Base-by-base conservation (phyloP, 495 filamentous ascomycete species). In the Talaromyces proteolyticus region DNA sequence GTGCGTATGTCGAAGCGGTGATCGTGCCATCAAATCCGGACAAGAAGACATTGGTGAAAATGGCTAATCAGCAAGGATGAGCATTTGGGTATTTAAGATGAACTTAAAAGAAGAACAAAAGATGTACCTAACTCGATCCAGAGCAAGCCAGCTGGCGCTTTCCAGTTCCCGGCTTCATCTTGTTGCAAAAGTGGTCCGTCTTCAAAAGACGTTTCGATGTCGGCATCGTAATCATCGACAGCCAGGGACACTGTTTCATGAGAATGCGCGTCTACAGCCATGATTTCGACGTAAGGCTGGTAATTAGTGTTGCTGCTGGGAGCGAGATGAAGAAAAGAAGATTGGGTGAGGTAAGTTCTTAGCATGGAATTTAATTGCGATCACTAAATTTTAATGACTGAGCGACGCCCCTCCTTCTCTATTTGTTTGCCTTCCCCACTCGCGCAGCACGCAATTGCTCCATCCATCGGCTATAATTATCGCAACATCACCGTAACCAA, bases 1-100 rank as follows among this genome's bases (percentile, higher is more conserved):
- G 67, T 6, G 80, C 80, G 47, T 85, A 85, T 3, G 81, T 85
- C 8, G 81, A 75, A 0, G 81, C 81, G 1, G 80, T 85, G 57
- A 85, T 85, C 17, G 81, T 86, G 11, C 80, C 76, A 53, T 85
- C 82, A 53, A 85, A 84, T 6, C 80, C 82, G 24, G 76, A 74
- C 11, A 86, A 72, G 44, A 86, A 85, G 3, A 86, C 80, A 43
- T 84, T 84, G 20, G 78, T 72, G 72, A 85, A 81, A 56, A 84
- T 81, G 39, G 49, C 39, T 44, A 4, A 21, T 17, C n/a, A 8
- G 79, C 77, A 63, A 46, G 25, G 6, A 22, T 46, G 21, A 6
- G 34, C n/a, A n/a, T n/a, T n/a, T n/a, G n/a, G n/a, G n/a, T n/a
- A n/a, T n/a, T n/a, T 52, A 21, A 42, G 24, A 47, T 47, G 50